These are phyloP conservation scores for Kernera saxatilis DNA, from an alignment of 345 rosid genomes.

Conservation along the genomic window DNA sequence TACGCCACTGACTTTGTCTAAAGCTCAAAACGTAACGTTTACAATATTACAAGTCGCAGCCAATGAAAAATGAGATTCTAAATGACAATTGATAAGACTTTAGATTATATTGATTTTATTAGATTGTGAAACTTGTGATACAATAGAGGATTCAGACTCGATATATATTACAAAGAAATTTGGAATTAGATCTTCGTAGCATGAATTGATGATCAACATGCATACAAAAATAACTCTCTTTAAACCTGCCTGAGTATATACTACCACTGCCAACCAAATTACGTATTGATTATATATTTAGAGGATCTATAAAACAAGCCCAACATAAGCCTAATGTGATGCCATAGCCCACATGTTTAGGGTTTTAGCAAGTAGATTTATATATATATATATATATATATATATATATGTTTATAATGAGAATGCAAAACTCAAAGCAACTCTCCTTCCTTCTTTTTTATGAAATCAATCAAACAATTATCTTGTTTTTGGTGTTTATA, in stretches of 20 bases:
- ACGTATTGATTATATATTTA: too few species aligned
- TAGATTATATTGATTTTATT: neutral
- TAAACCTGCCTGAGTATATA: neutral
- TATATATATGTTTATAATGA: too few species aligned
- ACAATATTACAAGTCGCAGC: neutral
- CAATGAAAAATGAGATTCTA: neutral
- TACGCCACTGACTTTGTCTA: neutral
- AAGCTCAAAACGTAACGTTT: neutral
- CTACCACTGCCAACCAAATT: neutral
- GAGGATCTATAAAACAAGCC: too few species aligned
- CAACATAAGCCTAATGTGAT: too few species aligned
- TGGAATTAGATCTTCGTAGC: neutral
- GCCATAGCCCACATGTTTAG: too few species aligned
- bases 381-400: too few species aligned
- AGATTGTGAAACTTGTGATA: neutral
- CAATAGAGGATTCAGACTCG: neutral
- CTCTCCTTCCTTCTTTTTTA: too few species aligned
- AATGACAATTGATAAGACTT: neutral
- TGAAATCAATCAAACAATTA: too few species aligned
- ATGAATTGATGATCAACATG: neutral
- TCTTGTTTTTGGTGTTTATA: too few species aligned
- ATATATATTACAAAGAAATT: neutral
- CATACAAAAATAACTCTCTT: neutral
- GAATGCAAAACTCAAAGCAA: too few species aligned
- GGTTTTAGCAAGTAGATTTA: too few species aligned